A percentile compares a stretch with the other conserved stretches of the same genome.
Conservation (phyloP, 1,139 yeast genomes). For the Pichia sorboxylosa region DNA sequence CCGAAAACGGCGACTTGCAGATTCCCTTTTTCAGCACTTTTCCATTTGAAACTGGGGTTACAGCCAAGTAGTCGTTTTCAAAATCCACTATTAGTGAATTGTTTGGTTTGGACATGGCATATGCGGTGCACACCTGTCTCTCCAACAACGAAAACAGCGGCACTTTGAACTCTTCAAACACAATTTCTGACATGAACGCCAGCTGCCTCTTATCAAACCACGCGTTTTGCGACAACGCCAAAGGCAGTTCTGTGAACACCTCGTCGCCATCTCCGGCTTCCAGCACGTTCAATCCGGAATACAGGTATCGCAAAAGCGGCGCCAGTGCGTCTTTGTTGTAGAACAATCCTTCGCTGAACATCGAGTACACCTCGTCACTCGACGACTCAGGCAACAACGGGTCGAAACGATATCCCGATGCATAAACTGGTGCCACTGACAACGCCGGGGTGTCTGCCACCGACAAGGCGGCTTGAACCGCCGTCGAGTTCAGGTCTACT, state of each 20-base stretch:
- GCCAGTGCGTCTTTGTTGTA: slow-evolving; percentile 55
- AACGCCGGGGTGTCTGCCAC: slow-evolving; percentile 52
- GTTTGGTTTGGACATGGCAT: slow-evolving; percentile 51
- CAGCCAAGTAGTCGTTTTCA: slow-evolving; percentile 49
- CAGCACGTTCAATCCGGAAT: slow-evolving; percentile 32
- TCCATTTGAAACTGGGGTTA: slow-evolving; percentile 67
- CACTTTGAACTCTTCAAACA: slow-evolving; percentile 52
- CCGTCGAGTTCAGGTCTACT: slow-evolving; percentile 55
- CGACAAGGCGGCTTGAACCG: slow-evolving; percentile 63
- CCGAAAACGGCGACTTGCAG: slow-evolving; percentile 52
- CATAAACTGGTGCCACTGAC: slow-evolving; percentile 47
- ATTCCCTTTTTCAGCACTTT: slow-evolving; percentile 50
- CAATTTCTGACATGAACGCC: slow-evolving; percentile 43
- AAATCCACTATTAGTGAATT: slow-evolving; percentile 61
- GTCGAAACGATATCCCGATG: slow-evolving; percentile 15
- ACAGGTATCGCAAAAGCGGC: slow-evolving; percentile 50
- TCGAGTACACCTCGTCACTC: slow-evolving; percentile 34
- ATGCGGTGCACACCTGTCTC: slow-evolving; percentile 58
- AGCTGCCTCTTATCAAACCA: slow-evolving; percentile 49
- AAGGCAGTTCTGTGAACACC: slow-evolving; percentile 41
- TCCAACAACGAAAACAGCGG: slow-evolving; percentile 61
- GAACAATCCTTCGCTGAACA: slow-evolving; percentile 52
- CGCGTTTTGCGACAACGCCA: slow-evolving; percentile 53
- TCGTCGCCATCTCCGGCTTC: slow-evolving; percentile 17
- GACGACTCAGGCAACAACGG: slow-evolving; percentile 5